Base-by-base conservation (phyloP, 106 monocot species). In the Acorus gramineus region DNA sequence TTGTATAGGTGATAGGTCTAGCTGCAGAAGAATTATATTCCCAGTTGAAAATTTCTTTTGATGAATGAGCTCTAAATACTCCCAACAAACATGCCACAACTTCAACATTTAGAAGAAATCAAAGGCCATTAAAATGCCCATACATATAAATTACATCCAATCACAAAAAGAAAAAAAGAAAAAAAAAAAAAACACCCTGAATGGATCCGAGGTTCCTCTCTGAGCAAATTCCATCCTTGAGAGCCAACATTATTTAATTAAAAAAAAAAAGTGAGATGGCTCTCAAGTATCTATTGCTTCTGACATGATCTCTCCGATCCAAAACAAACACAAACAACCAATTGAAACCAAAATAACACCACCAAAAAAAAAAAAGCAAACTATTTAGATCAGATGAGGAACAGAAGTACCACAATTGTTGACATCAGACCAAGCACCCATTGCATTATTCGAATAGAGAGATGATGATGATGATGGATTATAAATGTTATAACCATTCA, bases 191-290 rank as follows among this genome's bases (percentile, higher is more conserved):
- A 28, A 28, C 28, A 28, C 28, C 28, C 66, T 53, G 44, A 66
- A 65, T 65, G 77, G 81, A 77, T 77, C 79, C 77, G 73, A 77
- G 77, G 71, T 69, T 81, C 81, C 68, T 81, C 73, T 81, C 72
- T 28, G 73, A 63, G 81, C 81, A 81, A 77, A 77, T 28, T 46
- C 10, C 12, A 46, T 4, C 11, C 43, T 65, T 7, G 4, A 14
- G 2, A 10, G 63, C 59, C 44, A 52, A 58, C 72, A 58, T 52
- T 53, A 65, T 42, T 42, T 44, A 74, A 44, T 4, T 50, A 59
- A 11, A 48, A 69, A 74, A 69, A 74, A 69, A 74, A 14, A 11
- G 49, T 8, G 59, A 8, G 66, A 71, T 46, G 50, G 45, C 13
- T 44, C 53, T 11, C 50, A 47, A 75, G 61, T 66, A 63, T 52